Conservation (phyloP, 208 protist species). For the Acanthamoeba healyi region DNA sequence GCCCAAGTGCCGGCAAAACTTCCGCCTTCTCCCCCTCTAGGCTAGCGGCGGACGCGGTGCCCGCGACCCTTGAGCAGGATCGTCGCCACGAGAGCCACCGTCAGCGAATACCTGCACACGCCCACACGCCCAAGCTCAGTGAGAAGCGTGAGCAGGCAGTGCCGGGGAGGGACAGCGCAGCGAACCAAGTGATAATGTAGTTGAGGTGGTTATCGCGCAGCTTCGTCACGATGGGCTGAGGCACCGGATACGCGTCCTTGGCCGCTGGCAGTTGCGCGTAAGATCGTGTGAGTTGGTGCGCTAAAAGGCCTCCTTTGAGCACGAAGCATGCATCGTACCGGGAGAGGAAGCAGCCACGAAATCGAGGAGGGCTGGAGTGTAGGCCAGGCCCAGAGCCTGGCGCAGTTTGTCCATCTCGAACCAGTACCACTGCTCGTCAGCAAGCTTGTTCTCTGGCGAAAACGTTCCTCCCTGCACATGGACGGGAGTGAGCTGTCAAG, state of each 20-base stretch:
- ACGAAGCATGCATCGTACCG: not conserved
- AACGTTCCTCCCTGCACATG: constrained; percentile 1
- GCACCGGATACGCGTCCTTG: not conserved
- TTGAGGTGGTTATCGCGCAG: constrained; percentile 48
- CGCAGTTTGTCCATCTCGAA: constrained; percentile 19
- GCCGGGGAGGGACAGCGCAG: not conserved
- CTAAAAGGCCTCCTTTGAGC: not conserved
- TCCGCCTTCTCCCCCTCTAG: not conserved
- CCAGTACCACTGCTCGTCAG: constrained; percentile 48
- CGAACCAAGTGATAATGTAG: constrained; percentile 44
- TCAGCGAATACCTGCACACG: constrained; percentile 27
- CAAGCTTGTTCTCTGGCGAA: constrained; percentile 34
- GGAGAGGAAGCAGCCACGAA: not conserved
- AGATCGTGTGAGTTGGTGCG: not conserved
- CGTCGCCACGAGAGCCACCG: constrained; percentile 21
- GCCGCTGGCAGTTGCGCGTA: not conserved
- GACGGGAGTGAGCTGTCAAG: too few species aligned
- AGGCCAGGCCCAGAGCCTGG: not conserved
- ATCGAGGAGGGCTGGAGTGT: not conserved
- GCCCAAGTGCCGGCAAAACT: not conserved
- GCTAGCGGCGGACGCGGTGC: not conserved
- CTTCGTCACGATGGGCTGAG: constrained; percentile 26
- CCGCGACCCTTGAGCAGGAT: constrained; percentile 15
- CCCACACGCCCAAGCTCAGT: too few species aligned
- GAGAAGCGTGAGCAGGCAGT: not conserved